A percentile compares a stretch with the other conserved stretches of the same genome.
Conservation (phyloP, 495 filamentous ascomycete genomes). For the Tuber microsphaerosporum region DNA sequence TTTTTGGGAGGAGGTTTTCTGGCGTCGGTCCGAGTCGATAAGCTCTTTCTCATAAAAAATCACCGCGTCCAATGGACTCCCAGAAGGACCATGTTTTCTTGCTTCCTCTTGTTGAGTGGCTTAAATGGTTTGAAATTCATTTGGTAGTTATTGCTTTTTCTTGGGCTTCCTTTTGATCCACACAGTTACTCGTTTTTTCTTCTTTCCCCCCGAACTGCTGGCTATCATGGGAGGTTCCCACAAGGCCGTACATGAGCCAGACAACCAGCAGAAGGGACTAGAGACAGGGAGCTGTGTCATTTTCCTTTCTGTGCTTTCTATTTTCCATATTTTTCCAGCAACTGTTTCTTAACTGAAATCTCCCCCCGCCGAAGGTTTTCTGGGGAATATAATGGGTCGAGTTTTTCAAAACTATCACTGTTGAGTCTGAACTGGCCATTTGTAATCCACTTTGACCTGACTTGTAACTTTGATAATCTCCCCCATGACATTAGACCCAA, state of each 20-base stretch:
- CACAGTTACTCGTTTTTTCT: conserved; percentile 12
- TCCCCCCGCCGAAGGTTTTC: neutral
- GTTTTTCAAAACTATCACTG: neutral
- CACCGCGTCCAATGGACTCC: neutral
- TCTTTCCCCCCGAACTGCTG: neutral
- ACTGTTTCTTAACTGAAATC: neutral
- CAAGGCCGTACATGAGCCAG: neutral
- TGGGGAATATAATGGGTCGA: neutral
- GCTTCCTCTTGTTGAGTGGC: conserved; percentile 22
- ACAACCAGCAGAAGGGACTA: neutral
- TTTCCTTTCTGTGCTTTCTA: neutral
- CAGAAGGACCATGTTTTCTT: conserved; percentile 12
- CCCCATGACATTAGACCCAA: neutral
- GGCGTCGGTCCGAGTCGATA: conserved; percentile 1
- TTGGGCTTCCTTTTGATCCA: conserved; percentile 10
- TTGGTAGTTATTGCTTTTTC: conserved; percentile 19
- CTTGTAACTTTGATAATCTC: neutral
- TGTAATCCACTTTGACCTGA: neutral
- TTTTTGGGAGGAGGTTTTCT: neutral
- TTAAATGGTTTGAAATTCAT: conserved; percentile 28
- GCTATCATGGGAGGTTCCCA: neutral
- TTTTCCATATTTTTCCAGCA: neutral
- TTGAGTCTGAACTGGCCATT: neutral
- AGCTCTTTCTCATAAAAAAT: neutral
- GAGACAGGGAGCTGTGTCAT: neutral